Evolutionary conservation across 768 basidiomycete genomes (phyloP).

Genomic region (Russula brevipes): DNA sequence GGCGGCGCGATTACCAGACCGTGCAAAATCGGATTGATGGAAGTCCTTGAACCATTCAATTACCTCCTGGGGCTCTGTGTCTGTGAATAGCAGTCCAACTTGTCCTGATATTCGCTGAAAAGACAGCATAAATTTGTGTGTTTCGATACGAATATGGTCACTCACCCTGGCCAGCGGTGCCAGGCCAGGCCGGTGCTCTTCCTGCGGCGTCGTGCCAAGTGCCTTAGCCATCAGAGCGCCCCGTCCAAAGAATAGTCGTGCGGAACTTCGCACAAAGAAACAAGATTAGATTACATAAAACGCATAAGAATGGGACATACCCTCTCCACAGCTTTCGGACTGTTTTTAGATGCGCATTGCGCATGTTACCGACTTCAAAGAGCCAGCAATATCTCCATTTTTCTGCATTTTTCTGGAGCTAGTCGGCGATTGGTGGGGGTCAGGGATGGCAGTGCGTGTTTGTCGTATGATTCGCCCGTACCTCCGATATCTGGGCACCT

Average conservation of each 20-base stretch:
- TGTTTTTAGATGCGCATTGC: slow-evolving; percentile 90
- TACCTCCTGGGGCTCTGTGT: slow-evolving; percentile 85
- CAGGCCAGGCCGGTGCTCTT: slow-evolving; percentile 77
- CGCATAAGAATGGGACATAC: slow-evolving; percentile 39
- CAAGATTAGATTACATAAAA: slow-evolving; percentile 13
- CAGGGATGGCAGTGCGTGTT: not conserved
- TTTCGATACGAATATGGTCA: slow-evolving; percentile 7
- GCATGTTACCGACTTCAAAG: slow-evolving; percentile 92
- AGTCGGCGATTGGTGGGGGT: slow-evolving; percentile 17
- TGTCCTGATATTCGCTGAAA: slow-evolving; percentile 88
- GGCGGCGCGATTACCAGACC: slow-evolving; percentile 75
- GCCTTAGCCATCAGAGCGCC: slow-evolving; percentile 94
- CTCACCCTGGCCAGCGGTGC: slow-evolving; percentile 73
- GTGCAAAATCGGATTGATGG: slow-evolving; percentile 84
- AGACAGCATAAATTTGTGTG: not conserved
- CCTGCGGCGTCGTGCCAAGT: slow-evolving; percentile 79
- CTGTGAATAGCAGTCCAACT: slow-evolving; percentile 89
- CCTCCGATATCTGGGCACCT: slow-evolving; percentile 73
- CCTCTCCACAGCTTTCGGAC: slow-evolving; percentile 93
- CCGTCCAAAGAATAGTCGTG: slow-evolving; percentile 85
- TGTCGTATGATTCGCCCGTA: slow-evolving; percentile 32
- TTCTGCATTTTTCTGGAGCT: slow-evolving; percentile 81
- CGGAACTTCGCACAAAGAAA: slow-evolving; percentile 48
- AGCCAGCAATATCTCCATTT: slow-evolving; percentile 96
- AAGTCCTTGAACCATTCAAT: slow-evolving; percentile 93